Base-by-base conservation (phyloP, 2,329 filamentous ascomycete species). In the Colletotrichum sp. region DNA sequence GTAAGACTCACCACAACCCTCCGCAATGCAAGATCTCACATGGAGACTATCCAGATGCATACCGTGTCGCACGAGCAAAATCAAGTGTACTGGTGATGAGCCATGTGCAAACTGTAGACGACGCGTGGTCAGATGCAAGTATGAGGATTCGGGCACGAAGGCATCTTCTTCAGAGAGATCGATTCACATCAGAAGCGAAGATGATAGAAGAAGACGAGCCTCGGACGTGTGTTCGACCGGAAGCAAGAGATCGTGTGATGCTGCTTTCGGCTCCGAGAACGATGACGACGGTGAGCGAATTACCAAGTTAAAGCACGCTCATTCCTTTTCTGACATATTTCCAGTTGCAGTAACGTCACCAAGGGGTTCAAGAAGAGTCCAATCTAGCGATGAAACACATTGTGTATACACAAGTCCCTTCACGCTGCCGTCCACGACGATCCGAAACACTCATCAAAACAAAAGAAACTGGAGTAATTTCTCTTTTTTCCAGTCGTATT, bases 401-500 rank as follows among this genome's bases (percentile, higher is more conserved):
- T 52, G n/a, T 52, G 81, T 83, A 6, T 82, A 82, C 80, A 78
- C 79, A 6, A 82, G 79, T 38, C 81, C 82, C 0, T 83, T 83
- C 28, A 78, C 78, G 7, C 77, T 78, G 43, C 81, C 82, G 1
- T 80, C 81, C 26, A 80, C 80, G 28, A 80, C 79, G 12, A 80
- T 83, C 4, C 81, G 79, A 71, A 83, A 81, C 43, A 78, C 78
- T 0, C 77, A 81, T n/a, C 79, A 78, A 15, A 82, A 82, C 28
- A 81, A 78, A 55, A 79, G 81, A 6, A 81, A 80, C 15, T 86
- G 84, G 84, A 84, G 84, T 86, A 70, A 70, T 83, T 81, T 6
- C 32, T 55, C 8, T 12, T 12, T 10, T 56, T 24, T 48, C 26
- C 18, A 13, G 18, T 38, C 9, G 5, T 13, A 21, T 52, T 52